phyloP scores from a whole-genome alignment of 1,284 basidiomycete species.

The Puccinia novopanici region DNA sequence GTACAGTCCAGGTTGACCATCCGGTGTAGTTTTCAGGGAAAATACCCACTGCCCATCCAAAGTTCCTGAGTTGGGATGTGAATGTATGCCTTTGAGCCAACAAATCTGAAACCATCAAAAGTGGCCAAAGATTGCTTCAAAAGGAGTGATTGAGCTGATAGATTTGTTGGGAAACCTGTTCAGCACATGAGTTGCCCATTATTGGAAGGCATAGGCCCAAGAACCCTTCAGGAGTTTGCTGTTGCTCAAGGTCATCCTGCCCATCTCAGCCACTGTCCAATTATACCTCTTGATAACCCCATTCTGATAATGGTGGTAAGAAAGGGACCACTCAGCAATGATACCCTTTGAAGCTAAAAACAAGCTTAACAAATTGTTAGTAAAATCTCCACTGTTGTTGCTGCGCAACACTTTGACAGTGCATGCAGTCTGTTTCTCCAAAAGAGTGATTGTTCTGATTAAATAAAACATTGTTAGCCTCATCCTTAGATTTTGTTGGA shows the following conservation, averaged over 20 bases:
- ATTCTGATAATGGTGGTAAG: constrained; percentile 34
- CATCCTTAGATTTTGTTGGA: not conserved
- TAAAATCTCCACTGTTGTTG: constrained; percentile 11
- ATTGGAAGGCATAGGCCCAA: not conserved
- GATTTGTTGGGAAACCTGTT: constrained; percentile 1
- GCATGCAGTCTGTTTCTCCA: not conserved
- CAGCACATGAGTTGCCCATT: not conserved
- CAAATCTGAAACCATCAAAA: not conserved
- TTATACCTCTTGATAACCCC: constrained; percentile 6
- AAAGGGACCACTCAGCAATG: not conserved
- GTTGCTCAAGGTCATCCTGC: not conserved
- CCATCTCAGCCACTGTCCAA: not conserved
- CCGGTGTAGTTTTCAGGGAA: not conserved
- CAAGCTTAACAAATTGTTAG: not conserved
- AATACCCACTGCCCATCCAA: not conserved
- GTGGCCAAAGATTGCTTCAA: not conserved
- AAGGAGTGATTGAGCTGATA: not conserved
- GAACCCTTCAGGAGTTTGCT: not conserved
- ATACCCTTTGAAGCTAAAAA: not conserved
- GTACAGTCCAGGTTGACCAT: not conserved
- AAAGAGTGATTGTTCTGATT: not conserved
- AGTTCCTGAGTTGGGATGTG: constrained; percentile 12
- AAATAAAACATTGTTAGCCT: not conserved
- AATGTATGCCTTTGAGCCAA: not conserved
- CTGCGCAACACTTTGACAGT: not conserved